Evolutionary conservation across 1,139 yeast genomes (phyloP).

Genomic region (Saccharomyces hybrid): DNA sequence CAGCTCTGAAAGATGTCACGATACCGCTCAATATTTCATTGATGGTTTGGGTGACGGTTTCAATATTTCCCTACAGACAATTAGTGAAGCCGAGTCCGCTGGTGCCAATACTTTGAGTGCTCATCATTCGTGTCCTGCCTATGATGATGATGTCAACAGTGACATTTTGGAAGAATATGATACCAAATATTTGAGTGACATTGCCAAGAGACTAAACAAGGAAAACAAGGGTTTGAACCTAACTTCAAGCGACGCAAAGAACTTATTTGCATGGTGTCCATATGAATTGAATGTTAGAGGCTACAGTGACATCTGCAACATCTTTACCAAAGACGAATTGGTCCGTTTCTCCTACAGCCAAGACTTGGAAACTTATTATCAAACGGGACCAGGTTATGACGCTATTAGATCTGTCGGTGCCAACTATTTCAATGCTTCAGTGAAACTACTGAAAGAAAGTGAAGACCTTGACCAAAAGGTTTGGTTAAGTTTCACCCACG

Average conservation of each 20-base stretch:
- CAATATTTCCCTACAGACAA: slow-evolving; percentile 11
- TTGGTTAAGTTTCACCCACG: slow-evolving; percentile 50
- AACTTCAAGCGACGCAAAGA: slow-evolving; percentile 37
- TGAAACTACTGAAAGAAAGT: slow-evolving; percentile 22
- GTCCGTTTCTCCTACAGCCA: slow-evolving; percentile 40
- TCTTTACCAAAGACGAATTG: slow-evolving; percentile 50
- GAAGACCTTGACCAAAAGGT: slow-evolving; percentile 28
- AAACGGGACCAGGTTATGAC: slow-evolving; percentile 47
- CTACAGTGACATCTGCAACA: slow-evolving; percentile 44
- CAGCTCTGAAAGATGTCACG: slow-evolving; percentile 19
- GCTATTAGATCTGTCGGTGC: slow-evolving; percentile 39
- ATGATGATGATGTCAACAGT: slow-evolving; percentile 22
- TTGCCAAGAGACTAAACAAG: slow-evolving; percentile 35
- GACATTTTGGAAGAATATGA: slow-evolving; percentile 20
- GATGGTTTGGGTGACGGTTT: slow-evolving; percentile 10
- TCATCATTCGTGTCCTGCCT: slow-evolving; percentile 30
- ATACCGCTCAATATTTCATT: slow-evolving; percentile 14
- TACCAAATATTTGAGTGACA: slow-evolving; percentile 31
- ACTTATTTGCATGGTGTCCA: slow-evolving; percentile 45
- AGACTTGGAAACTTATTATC: slow-evolving; percentile 45
- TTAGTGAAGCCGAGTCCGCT: slow-evolving; percentile 32
- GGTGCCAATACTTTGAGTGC: slow-evolving; percentile 41
- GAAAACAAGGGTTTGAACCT: slow-evolving; percentile 40
- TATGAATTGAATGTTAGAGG: slow-evolving; percentile 52
- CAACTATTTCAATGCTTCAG: slow-evolving; percentile 42